A percentile compares a stretch with the other conserved stretches of the same genome.
Conservation (phyloP, 306 rosid genomes). For the Hylodesmum podocarpum region DNA sequence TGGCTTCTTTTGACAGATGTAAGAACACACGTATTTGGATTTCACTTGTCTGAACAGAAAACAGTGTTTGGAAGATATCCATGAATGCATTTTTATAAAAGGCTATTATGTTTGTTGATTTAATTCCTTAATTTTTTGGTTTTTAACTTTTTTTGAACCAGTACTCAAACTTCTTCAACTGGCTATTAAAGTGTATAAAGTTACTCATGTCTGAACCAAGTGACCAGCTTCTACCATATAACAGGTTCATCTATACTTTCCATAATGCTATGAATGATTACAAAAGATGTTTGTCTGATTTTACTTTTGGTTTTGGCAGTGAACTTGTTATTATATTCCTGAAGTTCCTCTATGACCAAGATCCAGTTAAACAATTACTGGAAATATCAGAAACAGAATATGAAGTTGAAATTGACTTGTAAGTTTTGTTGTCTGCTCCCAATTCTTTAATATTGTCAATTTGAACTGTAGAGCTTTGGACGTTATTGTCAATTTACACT, state of each 20-base stretch:
- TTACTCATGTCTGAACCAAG: slow-evolving; percentile 92
- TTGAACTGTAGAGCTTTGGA: no score
- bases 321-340: slow-evolving; percentile 87
- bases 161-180: slow-evolving; percentile 95
- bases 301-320: slow-evolving; percentile 58
- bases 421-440: slow-evolving; percentile 38
- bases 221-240: slow-evolving; percentile 86
- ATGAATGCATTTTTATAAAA: background rate
- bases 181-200: slow-evolving; percentile 92
- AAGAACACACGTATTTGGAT: slow-evolving; percentile 2
- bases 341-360: slow-evolving; percentile 90
- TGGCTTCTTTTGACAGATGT: slow-evolving; percentile 21
- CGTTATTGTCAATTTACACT: slow-evolving; percentile 9
- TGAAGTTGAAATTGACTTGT: slow-evolving; percentile 74
- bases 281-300: slow-evolving; percentile 25
- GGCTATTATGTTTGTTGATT: slow-evolving; percentile 17
- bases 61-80: background rate
- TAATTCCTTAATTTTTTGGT: background rate
- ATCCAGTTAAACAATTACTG: slow-evolving; percentile 84
- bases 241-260: slow-evolving; percentile 55
- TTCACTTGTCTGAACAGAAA: slow-evolving; percentile 19
- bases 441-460: background rate
- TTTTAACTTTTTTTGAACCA: slow-evolving; percentile 43
- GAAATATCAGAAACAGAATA: slow-evolving; percentile 66
- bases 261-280: slow-evolving; percentile 23